Evolutionary conservation across 768 basidiomycete genomes (phyloP).

Genomic region (Boletus rubroflammeus): DNA sequence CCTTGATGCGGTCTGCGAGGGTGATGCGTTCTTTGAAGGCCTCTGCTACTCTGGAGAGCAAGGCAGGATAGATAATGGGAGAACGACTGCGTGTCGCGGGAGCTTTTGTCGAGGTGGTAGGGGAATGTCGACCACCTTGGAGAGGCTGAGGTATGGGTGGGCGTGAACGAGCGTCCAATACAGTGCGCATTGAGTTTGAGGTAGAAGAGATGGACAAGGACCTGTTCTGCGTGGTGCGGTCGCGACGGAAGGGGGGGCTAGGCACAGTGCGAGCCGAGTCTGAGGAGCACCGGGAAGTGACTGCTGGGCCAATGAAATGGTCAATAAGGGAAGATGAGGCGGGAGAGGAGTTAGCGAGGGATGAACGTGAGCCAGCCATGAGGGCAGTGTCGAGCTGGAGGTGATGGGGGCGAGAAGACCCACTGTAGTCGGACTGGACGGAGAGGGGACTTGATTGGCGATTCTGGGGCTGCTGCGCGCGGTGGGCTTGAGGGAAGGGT

Average conservation of each 20-base stretch:
- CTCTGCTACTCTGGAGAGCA: conserved; percentile 91
- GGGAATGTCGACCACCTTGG: conserved; percentile 40
- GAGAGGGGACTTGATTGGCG: conserved; percentile 38
- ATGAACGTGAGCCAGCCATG: conserved; percentile 40
- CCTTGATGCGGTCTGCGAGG: conserved; percentile 80
- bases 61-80: conserved; percentile 90
- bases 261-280: conserved; percentile 68
- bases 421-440: conserved; percentile 37
- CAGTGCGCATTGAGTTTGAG: conserved; percentile 47
- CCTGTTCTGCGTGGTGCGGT: conserved; percentile 63
- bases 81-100: conserved; percentile 45
- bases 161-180: conserved; percentile 38
- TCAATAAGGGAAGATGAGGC: conserved; percentile 41
- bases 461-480: conserved; percentile 25
- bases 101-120: conserved; percentile 34
- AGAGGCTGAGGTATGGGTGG: conserved; percentile 32
- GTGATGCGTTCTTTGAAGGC: conserved; percentile 84
- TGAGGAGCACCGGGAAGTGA: conserved; percentile 54
- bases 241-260: conserved; percentile 48
- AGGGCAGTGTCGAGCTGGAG: conserved; percentile 58
- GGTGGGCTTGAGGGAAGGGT: conserved; percentile 23
- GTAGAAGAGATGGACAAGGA: conserved; percentile 74
- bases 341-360: conserved; percentile 42
- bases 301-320: conserved; percentile 19
- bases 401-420: conserved; percentile 41